A percentile compares a stretch with the other conserved stretches of the same genome.
Evolutionary conservation across 2,329 filamentous ascomycete genomes (phyloP).

Genomic region (Truncatella angustata): DNA sequence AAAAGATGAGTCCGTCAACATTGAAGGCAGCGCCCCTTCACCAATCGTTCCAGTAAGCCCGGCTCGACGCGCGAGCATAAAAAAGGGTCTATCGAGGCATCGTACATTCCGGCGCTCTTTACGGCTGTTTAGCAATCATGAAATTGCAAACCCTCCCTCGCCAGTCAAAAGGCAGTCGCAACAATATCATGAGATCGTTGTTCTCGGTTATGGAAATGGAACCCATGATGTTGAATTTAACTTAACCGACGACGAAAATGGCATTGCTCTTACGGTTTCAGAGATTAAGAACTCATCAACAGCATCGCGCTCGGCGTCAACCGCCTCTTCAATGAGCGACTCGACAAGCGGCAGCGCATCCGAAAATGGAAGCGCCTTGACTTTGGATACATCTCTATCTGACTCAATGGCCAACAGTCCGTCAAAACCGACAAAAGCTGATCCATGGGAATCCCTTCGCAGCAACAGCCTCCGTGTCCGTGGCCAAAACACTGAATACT

Average conservation of each 20-base stretch:
- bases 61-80: constrained; percentile 24
- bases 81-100: constrained; percentile 29
- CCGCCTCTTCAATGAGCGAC: constrained; percentile 13
- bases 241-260: neutral
- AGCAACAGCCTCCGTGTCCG: constrained; percentile 2
- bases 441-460: neutral
- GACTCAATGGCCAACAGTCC: neutral
- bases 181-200: constrained; percentile 49
- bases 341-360: constrained; percentile 14
- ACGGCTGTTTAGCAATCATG: constrained; percentile 15
- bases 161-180: constrained; percentile 17
- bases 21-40: neutral
- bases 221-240: constrained; percentile 35
- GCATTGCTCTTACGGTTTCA: neutral
- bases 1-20: constrained; percentile 18
- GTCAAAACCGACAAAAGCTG: neutral
- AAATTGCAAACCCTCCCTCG: neutral
- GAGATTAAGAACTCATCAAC: neutral
- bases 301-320: constrained; percentile 6
- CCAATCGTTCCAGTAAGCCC: constrained; percentile 12
- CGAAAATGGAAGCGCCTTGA: constrained; percentile 17
- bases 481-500: neutral
- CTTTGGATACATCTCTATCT: constrained; percentile 18
- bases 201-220: constrained; percentile 54
- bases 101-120: constrained; percentile 30